These are phyloP conservation scores for Zangia roseola DNA, from an alignment of 768 basidiomycete species.

Conservation along the genomic window DNA sequence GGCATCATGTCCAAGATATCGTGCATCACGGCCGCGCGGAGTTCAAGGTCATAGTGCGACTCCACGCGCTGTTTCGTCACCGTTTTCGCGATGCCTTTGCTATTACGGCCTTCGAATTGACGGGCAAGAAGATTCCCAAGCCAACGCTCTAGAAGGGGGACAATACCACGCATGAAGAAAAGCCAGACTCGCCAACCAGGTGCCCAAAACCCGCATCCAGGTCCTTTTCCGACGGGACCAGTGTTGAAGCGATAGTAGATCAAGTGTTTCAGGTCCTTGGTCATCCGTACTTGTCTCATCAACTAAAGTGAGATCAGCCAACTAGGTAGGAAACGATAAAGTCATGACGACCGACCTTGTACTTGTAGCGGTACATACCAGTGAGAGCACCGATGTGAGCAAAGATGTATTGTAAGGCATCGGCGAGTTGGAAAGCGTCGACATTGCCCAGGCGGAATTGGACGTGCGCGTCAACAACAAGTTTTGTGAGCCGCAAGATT, in stretches of 20 bases:
- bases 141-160: conserved; percentile 96
- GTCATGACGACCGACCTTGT: conserved; percentile 62
- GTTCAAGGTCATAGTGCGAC: conserved; percentile 96
- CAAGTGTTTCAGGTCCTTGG: conserved; percentile 97
- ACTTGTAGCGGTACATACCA: conserved; percentile 99
- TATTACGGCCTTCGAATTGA: conserved; percentile 98
- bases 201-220: conserved; percentile 99
- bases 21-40: conserved; percentile 99
- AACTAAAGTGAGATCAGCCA: conserved; percentile 46
- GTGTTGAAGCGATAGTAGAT: conserved; percentile 99
- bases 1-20: conserved; percentile 99
- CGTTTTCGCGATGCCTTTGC: conserved; percentile 94
- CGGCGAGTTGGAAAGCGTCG: conserved; percentile 98
- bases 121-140: conserved; percentile 95
- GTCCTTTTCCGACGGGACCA: conserved; percentile 98
- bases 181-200: conserved; percentile 99
- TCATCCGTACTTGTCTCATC: conserved; percentile 99
- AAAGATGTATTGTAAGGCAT: conserved; percentile 97
- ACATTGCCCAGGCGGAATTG: conserved; percentile 98
- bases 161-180: conserved; percentile 99
- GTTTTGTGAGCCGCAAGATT: conserved; percentile 95
- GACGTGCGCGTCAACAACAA: conserved; percentile 98
- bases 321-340: neutral
- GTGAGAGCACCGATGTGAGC: conserved; percentile 96
- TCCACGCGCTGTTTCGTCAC: conserved; percentile 99